Evolutionary conservation across 2,329 filamentous ascomycete genomes (phyloP).

Genomic region (Harringtonia aguacate): DNA sequence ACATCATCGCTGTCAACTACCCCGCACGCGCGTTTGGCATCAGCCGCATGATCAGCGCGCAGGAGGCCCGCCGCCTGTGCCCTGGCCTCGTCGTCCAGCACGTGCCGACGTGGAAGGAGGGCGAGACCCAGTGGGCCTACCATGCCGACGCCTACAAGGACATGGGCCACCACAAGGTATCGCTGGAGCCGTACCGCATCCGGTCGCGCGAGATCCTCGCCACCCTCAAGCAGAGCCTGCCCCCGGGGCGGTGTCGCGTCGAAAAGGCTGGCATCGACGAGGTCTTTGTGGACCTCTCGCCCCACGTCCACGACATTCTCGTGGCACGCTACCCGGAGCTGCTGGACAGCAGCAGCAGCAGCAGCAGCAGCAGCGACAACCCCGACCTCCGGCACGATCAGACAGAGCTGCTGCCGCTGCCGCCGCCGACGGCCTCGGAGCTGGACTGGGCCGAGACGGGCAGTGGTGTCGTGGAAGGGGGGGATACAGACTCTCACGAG

Average conservation of each 20-base stretch:
- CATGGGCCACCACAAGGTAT: conserved; percentile 86
- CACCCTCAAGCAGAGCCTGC: conserved; percentile 64
- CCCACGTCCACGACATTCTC: conserved; percentile 67
- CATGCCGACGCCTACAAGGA: conserved; percentile 67
- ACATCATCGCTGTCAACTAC: conserved; percentile 94
- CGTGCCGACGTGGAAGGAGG: conserved; percentile 89
- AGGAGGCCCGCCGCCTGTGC: conserved; percentile 78
- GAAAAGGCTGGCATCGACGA: conserved; percentile 96
- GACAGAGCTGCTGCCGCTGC: conserved; percentile 59
- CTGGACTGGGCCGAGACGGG: conserved; percentile 11
- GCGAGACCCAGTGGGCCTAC: conserved; percentile 87
- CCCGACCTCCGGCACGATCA: conserved; percentile 38
- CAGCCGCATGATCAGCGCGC: conserved; percentile 64
- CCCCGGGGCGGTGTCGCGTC: conserved; percentile 44
- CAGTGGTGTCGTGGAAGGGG: conserved; percentile 9
- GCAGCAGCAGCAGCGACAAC: conserved; percentile 34
- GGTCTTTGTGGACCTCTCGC: conserved; percentile 85
- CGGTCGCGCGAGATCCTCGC: conserved; percentile 76
- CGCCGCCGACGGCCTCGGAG: conserved; percentile 24
- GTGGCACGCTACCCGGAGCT: conserved; percentile 62
- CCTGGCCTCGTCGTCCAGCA: conserved; percentile 79
- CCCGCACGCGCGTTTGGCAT: conserved; percentile 75
- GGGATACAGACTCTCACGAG: neutral
- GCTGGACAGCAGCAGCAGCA: conserved; percentile 51
- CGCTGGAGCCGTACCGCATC: conserved; percentile 79